Conservation (phyloP, 2,329 filamentous ascomycete species). For the Purpureocillium lavendulum region DNA sequence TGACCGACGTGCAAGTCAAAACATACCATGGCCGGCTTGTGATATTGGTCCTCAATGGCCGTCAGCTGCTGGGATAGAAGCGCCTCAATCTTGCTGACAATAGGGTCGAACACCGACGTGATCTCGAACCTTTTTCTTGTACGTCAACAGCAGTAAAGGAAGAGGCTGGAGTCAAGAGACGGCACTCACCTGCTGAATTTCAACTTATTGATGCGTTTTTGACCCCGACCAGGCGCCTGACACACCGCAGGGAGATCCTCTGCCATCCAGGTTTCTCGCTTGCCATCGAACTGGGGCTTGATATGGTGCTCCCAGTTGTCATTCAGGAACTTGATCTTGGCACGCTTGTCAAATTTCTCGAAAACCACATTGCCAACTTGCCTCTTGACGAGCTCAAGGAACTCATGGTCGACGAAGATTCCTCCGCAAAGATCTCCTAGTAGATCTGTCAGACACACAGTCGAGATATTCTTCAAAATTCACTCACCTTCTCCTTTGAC, state of each 20-base stretch:
- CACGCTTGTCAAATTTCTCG: slow-evolving; percentile 1
- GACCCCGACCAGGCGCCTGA: not conserved
- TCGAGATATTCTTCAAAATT: too few relatives aligned
- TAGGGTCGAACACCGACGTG: too few relatives aligned
- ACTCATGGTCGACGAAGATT: too few relatives aligned
- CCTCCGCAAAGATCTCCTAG: too few relatives aligned
- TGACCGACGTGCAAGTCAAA: not conserved
- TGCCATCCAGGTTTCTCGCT: slow-evolving; percentile 10
- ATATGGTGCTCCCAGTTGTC: slow-evolving; percentile 19
- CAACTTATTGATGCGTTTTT: not conserved
- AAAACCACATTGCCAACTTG: not conserved
- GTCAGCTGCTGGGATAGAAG: too few relatives aligned
- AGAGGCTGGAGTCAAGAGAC: too few relatives aligned
- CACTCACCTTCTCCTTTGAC: slow-evolving; percentile 28
- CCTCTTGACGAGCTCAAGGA: too few relatives aligned
- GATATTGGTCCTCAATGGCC: too few relatives aligned
- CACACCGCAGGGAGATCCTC: slow-evolving; percentile 8
- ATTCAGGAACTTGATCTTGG: slow-evolving; percentile 12
- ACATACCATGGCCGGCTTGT: not conserved
- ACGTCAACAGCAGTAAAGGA: too few relatives aligned
- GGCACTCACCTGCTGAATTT: not conserved
- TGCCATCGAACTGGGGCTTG: slow-evolving; percentile 15
- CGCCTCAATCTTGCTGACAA: too few relatives aligned
- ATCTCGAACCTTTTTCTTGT: too few relatives aligned
- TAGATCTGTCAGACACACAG: not conserved